Conservation (phyloP, 768 basidiomycete genomes). For the Kwoniella botswanensis region DNA sequence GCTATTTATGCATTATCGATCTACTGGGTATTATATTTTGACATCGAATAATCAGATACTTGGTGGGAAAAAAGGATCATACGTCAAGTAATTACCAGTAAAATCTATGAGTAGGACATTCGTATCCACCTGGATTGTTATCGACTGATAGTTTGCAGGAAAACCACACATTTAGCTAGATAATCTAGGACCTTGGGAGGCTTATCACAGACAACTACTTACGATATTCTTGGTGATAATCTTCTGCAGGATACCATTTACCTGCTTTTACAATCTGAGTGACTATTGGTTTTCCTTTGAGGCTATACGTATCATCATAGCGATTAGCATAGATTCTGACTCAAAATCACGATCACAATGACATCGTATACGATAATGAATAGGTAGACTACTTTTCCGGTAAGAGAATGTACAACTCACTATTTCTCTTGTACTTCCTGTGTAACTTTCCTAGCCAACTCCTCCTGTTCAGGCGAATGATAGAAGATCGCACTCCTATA, state of each 20-base stretch:
- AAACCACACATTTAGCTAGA: too few relatives aligned
- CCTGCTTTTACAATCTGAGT: slow-evolving; percentile 75
- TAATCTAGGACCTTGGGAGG: too few relatives aligned
- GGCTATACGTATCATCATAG: slow-evolving; percentile 50
- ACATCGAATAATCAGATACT: too few relatives aligned
- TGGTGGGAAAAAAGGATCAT: too few relatives aligned
- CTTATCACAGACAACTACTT: slow-evolving; percentile 17
- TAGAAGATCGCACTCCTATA: slow-evolving; percentile 94
- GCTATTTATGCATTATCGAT: too few relatives aligned
- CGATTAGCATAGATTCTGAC: too few relatives aligned
- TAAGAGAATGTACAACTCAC: slow-evolving; percentile 61
- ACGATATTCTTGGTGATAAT: slow-evolving; percentile 66
- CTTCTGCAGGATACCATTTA: slow-evolving; percentile 69
- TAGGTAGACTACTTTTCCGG: too few relatives aligned
- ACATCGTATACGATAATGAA: too few relatives aligned
- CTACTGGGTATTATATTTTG: too few relatives aligned
- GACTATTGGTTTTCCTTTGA: slow-evolving; percentile 73
- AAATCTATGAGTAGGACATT: slow-evolving; percentile 84
- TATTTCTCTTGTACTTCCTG: slow-evolving; percentile 82
- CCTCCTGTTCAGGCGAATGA: slow-evolving; percentile 71
- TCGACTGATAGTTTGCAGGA: slow-evolving; percentile 57
- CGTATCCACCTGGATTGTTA: slow-evolving; percentile 86
- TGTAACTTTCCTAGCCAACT: slow-evolving; percentile 76
- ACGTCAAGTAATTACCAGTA: slow-evolving; percentile 67
- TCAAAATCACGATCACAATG: too few relatives aligned